Base-by-base conservation (phyloP, 2,329 filamentous ascomycete genomes). In the Aspergillus sp. region DNA sequence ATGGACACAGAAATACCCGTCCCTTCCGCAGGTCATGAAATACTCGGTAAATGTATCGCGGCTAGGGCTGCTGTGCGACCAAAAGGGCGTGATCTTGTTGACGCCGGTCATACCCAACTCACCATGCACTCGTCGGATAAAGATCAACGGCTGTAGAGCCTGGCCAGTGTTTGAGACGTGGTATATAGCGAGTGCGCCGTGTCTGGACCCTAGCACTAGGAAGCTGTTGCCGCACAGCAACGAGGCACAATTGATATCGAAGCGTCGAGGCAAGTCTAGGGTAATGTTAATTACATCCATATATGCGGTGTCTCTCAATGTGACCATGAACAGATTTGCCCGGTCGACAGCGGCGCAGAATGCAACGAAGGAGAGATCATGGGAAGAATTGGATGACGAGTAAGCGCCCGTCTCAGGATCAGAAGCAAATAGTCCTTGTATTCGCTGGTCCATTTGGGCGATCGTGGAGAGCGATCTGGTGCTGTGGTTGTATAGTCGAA, bases 1-100 rank as follows among this genome's bases (percentile, higher is more conserved):
- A 22, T 75, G 84, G 30, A 89, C 75, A 24, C 80, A 74, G 45
- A 81, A 86, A 30, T 69, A 75, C 2, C 86, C 84, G 53, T 94
- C 82, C 33, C 86, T 75, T 24, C 81, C 81, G 3, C 82, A 84
- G 0, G 80, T 80, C 10, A 89, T 58, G 26, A 93, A 68, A 36
- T 13, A 59, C 49, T 33, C 43, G 33, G 37, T 29, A 39, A 31
- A 44, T 8, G 40, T 39, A 33, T n/a, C 42, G n/a, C n/a, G n/a
- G 11, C 40, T 24, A 5, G 33, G 29, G 8, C 39, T 17, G n/a
- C 34, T 36, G 17, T 39, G 26, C 15, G 37, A 34, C 39, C 19
- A 46, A 31, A 34, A 47, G 43, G 36, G 33, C 13, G 40, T 40
- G 19, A 94, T 73, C 24, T 71, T 69, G 2, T 82, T 89, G 26